Evolutionary conservation across 495 filamentous ascomycete genomes (phyloP).

Genomic region (Xylaria sp.): DNA sequence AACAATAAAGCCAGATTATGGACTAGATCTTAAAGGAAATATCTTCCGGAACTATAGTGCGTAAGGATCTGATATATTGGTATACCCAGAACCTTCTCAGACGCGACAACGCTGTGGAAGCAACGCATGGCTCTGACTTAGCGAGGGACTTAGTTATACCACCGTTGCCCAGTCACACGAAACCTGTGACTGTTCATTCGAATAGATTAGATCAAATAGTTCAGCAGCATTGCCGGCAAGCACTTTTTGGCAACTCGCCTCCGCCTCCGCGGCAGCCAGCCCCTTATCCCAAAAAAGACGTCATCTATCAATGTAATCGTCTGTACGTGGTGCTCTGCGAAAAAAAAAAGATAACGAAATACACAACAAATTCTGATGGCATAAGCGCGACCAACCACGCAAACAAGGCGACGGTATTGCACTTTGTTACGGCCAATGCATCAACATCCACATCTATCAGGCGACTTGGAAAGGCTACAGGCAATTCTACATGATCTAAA

Average conservation of each 20-base stretch:
- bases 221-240: slow-evolving; percentile 17
- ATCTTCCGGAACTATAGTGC: slow-evolving; percentile 18
- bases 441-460: no score
- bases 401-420: slow-evolving; percentile 26
- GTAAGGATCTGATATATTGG: slow-evolving; percentile 24
- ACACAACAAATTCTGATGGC: slow-evolving; percentile 22
- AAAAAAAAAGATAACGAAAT: slow-evolving; percentile 25
- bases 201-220: slow-evolving; percentile 20
- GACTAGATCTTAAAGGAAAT: slow-evolving; percentile 25
- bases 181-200: not conserved
- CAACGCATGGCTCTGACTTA: slow-evolving; percentile 9
- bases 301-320: slow-evolving; percentile 20
- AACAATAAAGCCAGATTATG: slow-evolving; percentile 20
- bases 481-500: no score
- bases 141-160: slow-evolving; percentile 15
- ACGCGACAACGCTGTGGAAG: slow-evolving; percentile 15
- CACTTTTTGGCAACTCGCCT: slow-evolving; percentile 23
- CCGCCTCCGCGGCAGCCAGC: slow-evolving; percentile 24
- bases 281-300: slow-evolving; percentile 25
- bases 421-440: slow-evolving; percentile 24
- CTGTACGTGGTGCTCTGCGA: slow-evolving; percentile 26
- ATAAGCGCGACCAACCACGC: slow-evolving; percentile 21
- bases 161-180: slow-evolving; percentile 18
- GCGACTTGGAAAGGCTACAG: no score
- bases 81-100: slow-evolving; percentile 6